phyloP scores from a whole-genome alignment of 1,139 yeast genomes.

The Geotrichum bryndzae region DNA sequence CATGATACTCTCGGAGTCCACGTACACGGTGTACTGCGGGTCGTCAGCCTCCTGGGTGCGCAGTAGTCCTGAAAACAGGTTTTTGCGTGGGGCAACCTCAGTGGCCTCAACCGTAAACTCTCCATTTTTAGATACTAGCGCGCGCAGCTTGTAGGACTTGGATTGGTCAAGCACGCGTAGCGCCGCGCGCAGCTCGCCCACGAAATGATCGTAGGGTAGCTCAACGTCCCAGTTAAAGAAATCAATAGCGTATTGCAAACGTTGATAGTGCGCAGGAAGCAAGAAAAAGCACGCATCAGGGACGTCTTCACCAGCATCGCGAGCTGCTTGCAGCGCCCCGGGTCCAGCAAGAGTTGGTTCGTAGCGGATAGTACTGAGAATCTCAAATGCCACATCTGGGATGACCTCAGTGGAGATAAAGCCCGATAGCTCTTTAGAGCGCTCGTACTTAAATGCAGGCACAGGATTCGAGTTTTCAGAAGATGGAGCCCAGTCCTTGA shows the following conservation, averaged over 20 bases:
- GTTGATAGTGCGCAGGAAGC: constrained; percentile 54
- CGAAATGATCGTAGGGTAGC: constrained; percentile 42
- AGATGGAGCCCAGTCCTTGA: constrained; percentile 2
- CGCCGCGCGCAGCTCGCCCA: constrained; percentile 30
- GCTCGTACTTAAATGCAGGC: constrained; percentile 1
- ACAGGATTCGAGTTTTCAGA: background rate
- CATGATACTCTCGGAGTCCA: constrained; percentile 50
- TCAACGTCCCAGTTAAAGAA: constrained; percentile 50
- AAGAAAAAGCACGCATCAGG: constrained; percentile 42
- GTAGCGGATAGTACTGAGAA: constrained; percentile 65
- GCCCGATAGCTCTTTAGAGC: background rate
- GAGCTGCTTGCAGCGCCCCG: background rate
- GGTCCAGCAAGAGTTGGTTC: constrained; percentile 50
- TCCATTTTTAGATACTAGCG: constrained; percentile 48
- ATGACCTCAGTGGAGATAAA: constrained; percentile 6
- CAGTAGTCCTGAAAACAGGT: constrained; percentile 44
- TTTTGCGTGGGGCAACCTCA: constrained; percentile 36
- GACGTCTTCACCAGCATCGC: background rate
- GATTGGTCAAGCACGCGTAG: constrained; percentile 22
- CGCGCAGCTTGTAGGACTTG: constrained; percentile 53
- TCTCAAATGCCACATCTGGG: constrained; percentile 38
- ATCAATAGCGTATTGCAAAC: constrained; percentile 49
- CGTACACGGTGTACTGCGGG: constrained; percentile 51
- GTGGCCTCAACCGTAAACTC: constrained; percentile 48
- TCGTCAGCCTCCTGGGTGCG: constrained; percentile 26